Evolutionary conservation across 2,329 filamentous ascomycete genomes (phyloP), one percentile per base, ranked within the genome.

Genomic region (Xylariaceae sp.): DNA sequence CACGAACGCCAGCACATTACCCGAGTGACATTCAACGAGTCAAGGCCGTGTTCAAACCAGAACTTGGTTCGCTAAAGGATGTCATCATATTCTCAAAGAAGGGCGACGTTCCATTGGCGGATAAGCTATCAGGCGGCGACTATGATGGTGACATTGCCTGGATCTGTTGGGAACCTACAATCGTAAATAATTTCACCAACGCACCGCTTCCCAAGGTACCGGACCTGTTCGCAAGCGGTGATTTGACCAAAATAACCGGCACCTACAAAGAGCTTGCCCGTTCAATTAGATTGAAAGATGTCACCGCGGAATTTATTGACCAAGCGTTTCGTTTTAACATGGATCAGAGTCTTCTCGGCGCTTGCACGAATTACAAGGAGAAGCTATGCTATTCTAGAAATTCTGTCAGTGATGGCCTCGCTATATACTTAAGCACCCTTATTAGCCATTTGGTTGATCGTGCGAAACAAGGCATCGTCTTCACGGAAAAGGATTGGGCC

Each of bases 81-180:
- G 87, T 96, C 1, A 80, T 95, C 12, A 82, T 97, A 0, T 97
- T 98, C 63, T 80, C 90, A 0, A 79, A 78, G 0, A 83, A 81
- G 57, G 89, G 89, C 0, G 69, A 80, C 23, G 75, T 74, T 0
- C 84, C 90, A 0, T 78, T 92, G 0, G 91, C 90, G 0, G 82
- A 85, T 7, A 87, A 87, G 65, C 76, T 94, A 0, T 91, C 89
- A 1, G 91, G 91, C 0, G 91, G 91, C 0, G 91, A 94, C 66
- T 94, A 92, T 60, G 90, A 94, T 63, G 91, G 91, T 0, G 91
- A 95, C 60, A 81, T 77, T n/a, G 84, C 89, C 4, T 93, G 89
- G 89, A 74, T 91, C 0, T 91, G 88, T 66, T 94, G 88, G 88
- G 89, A 93, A 24, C 75, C 78, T 0, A 72, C 75, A 0, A 80